Evolutionary conservation across 129 eudicot genomes (phyloP), one percentile per base, ranked within the genome.

Genomic region (Pulicaria dysenterica): DNA sequence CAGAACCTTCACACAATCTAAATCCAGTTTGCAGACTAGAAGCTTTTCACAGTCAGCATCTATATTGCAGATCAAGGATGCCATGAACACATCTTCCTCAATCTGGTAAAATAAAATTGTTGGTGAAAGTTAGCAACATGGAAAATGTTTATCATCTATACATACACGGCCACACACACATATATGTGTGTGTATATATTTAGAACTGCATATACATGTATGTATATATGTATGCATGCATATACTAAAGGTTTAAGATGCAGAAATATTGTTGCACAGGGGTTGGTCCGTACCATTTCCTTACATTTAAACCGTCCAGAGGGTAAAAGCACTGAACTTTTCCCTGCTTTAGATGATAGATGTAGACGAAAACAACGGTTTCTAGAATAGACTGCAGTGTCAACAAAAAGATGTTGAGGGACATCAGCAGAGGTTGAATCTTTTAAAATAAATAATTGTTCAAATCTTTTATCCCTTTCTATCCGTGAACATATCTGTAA

Each of bases 291-390:
- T 83, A 94, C 97, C 98, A 90, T 94, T 80, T 84, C 89, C 79
- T 77, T 88, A 65, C 98, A 90, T 85, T 84, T 94, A 77, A 86
- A 94, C 67, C 98, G 89, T 60, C 91, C 86, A 39, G 96, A 83
- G 54, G 98, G 96, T 31, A 85, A 79, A 82, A 94, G 98, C 60
- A 90, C 56, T 64, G 93, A 86, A 75, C 56, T 86, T 74, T 90
- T 94, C 75, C 98, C 97, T 67, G 97, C 97, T 88, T 94, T 94
- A 42, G 91, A 87, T 72, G 98, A 94, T 50, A 94, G 81, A 24
- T 89, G 89, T 34, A 94, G 83, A 58, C 97, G 95, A 79, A 94
- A 94, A 83, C 92, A 86, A 72, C 97, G 97, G 59, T 94, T 94
- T 84, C 98, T 82, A 17, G 97, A 75, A 84, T 88, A 94, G 53